Evolutionary conservation across 306 rosid species (phyloP).

Genomic region (Albizia julibrissin): DNA sequence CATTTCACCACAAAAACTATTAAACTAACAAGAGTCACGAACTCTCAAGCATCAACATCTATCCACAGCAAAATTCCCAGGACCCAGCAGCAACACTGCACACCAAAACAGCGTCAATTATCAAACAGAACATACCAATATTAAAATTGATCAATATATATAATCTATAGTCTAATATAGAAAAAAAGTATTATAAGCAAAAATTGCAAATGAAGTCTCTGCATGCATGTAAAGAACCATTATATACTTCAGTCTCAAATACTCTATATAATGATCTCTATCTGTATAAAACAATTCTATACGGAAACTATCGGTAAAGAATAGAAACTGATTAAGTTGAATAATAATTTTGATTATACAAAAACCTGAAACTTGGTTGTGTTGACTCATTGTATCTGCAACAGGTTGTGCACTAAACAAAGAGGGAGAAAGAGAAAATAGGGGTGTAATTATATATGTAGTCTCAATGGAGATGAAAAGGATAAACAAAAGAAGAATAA

Average conservation of each 20-base stretch:
- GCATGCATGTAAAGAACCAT: background rate
- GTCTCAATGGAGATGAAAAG: background rate
- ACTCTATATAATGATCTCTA: too few relatives aligned
- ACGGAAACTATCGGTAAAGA: too few relatives aligned
- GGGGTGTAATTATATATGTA: too few relatives aligned
- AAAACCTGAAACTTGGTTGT: background rate
- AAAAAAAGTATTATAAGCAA: too few relatives aligned
- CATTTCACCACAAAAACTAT: too few relatives aligned
- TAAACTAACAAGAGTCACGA: background rate
- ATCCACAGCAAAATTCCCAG: slow-evolving; percentile 7
- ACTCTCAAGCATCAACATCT: background rate
- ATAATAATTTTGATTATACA: background rate
- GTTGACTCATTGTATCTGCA: background rate
- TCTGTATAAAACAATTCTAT: too few relatives aligned
- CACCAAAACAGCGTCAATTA: background rate
- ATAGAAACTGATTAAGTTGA: too few relatives aligned
- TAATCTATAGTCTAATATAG: too few relatives aligned
- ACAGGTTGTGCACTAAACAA: background rate
- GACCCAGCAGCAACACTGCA: slow-evolving; percentile 29
- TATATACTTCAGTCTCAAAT: too few relatives aligned
- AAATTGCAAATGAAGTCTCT: too few relatives aligned
- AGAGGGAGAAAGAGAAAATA: background rate
- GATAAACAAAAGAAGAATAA: background rate
- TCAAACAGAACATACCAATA: background rate
- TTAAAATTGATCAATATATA: background rate